These are phyloP conservation scores for Corchorus olitorius DNA, from an alignment of 345 rosid genomes.

Conservation along the genomic window DNA sequence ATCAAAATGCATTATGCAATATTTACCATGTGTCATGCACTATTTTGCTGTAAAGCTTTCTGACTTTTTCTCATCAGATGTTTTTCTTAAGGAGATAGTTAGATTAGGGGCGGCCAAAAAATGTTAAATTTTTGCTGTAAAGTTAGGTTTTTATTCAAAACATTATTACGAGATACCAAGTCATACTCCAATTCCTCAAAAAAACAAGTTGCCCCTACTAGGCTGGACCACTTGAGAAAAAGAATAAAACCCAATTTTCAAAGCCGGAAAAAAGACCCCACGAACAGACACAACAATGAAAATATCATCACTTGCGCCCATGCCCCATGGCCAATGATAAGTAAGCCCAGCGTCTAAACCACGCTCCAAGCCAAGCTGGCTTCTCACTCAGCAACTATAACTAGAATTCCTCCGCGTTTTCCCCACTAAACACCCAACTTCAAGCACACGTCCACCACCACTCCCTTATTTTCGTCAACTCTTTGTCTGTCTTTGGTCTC, in stretches of 20 bases:
- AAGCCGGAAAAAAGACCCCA: not conserved
- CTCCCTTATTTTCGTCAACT: not conserved
- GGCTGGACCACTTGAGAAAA: not conserved
- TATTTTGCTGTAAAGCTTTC: not conserved
- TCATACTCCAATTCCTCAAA: not conserved
- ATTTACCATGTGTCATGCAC: not conserved
- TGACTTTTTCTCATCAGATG: not conserved
- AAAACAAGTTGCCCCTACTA: not conserved
- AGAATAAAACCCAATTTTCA: not conserved
- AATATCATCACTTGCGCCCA: not conserved
- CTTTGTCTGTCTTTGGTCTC: not conserved
- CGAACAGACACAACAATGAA: not conserved
- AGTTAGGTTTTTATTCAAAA: not conserved
- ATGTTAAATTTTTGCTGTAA: not conserved
- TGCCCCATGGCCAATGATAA: not conserved
- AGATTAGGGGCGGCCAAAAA: not conserved
- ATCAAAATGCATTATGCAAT: too few species aligned
- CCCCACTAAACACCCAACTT: not conserved
- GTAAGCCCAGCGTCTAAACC: not conserved
- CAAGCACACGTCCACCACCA: not conserved
- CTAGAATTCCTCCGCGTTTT: constrained; percentile 20
- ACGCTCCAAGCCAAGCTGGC: not conserved
- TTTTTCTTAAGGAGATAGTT: not conserved
- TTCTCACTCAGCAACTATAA: not conserved
- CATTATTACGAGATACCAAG: not conserved